Evolutionary conservation across 345 rosid species (phyloP), one percentile per base, ranked within the genome.

Genomic region (Geranium rotundifolium): DNA sequence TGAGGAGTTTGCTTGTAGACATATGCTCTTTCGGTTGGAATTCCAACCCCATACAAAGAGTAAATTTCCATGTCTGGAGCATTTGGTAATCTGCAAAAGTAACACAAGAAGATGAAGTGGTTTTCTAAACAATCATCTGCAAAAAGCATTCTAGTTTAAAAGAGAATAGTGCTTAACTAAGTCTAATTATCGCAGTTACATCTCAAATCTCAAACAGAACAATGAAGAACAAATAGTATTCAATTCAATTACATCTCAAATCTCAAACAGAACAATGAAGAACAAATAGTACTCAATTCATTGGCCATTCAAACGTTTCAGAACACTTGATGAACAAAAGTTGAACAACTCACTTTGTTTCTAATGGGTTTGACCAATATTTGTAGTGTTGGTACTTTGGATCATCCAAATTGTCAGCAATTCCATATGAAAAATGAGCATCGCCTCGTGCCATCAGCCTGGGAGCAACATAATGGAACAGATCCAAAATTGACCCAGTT

Each of bases 31-130:
- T 87, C 95, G 0, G 90, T 87, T 30, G 88, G 84, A 58, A 81
- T 68, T 52, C 90, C 95, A 29, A 87, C 90, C 20, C 90, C 95
- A 34, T 87, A 87, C 80, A 87, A 64, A 15, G 90, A 79, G 71
- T 72, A 87, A 30, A 87, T 84, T 65, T 87, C 95, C 82, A 87
- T 84, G 17, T 84, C 85, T 0, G 90, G 88, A 49, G 95, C 90
- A 61, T 78, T 66, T 1, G 90, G 90, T 72, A 84, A 77, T 78
- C 95, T 87, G 76, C 54, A 72, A 72, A 71, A 54, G 50, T 66
- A 16, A 17, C 34, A 10, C 41, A 18, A 50, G 29, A 64, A 54
- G 67, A 64, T 54, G 37, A 34, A 54, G 58, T 23, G 15, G 23
- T 54, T 17, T 5, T 17, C 49, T 19, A 1, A 65, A 19, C 41